Percentiles rank a stretch among this genome's conserved stretches.
Evolutionary conservation across 1,284 basidiomycete genomes (phyloP).

Genomic region (Trametes sp.): DNA sequence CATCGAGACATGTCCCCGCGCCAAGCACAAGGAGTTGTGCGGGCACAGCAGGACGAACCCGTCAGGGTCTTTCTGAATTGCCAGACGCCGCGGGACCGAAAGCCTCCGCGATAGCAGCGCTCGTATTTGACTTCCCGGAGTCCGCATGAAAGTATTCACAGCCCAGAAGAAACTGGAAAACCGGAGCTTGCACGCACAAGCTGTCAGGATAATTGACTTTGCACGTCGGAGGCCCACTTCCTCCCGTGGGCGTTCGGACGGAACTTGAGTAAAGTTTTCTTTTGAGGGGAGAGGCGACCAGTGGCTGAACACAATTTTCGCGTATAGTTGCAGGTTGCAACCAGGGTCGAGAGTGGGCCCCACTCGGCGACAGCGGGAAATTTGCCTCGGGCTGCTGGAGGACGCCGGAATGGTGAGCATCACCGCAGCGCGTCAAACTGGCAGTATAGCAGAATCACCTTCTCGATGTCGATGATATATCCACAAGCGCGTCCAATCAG

Average conservation of each 20-base stretch:
- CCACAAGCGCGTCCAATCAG: neutral
- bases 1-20: neutral
- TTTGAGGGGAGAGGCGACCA: neutral
- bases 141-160: too few species aligned
- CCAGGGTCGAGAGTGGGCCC: too few species aligned
- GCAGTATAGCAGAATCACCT: neutral
- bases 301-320: too few species aligned
- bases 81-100: slow-evolving; percentile 15
- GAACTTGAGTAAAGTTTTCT: neutral
- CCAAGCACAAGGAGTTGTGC: neutral
- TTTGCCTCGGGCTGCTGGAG: too few species aligned
- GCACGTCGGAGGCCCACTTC: neutral
- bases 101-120: slow-evolving; percentile 2
- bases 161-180: neutral
- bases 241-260: neutral
- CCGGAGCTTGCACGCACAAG: neutral
- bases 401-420: too few species aligned
- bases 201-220: neutral
- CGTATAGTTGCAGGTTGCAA: too few species aligned
- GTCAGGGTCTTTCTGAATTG: neutral
- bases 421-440: neutral
- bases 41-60: neutral
- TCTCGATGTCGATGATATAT: too few species aligned
- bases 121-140: too few species aligned
- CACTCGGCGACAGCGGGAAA: too few species aligned